Conservation (phyloP, 2,329 filamentous ascomycete genomes). For the Xylariales sp. region DNA sequence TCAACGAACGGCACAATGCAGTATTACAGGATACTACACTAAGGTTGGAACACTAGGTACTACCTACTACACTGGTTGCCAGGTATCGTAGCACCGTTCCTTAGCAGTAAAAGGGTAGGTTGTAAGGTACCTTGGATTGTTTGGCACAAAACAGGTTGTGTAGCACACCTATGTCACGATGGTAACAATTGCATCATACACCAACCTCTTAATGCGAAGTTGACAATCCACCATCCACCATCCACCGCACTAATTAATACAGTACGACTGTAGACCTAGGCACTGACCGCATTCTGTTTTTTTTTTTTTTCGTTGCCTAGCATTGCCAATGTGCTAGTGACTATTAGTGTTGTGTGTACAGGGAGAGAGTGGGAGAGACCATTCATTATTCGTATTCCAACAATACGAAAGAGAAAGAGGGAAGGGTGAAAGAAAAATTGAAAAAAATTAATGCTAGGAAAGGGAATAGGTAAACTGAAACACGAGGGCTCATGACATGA, state of each 20-base stretch:
- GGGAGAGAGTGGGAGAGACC: not conserved
- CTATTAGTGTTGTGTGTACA: no score
- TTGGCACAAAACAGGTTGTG: conserved; percentile 29
- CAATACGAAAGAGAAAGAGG: not conserved
- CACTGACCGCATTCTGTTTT: not conserved
- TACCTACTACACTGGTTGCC: no score
- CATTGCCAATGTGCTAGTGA: not conserved
- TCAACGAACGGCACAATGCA: not conserved
- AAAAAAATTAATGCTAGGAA: not conserved
- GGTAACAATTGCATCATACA: conserved; percentile 36
- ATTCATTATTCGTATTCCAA: conserved; percentile 5
- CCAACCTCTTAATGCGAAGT: conserved; percentile 9
- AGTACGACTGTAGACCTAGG: not conserved
- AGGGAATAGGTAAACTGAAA: conserved; percentile 16
- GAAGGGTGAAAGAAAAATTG: not conserved
- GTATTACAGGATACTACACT: not conserved
- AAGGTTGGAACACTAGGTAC: no score
- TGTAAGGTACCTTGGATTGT: not conserved
- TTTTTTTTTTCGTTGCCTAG: conserved; percentile 1
- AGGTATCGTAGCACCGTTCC: no score
- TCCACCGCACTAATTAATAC: conserved; percentile 4
- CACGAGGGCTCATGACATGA: conserved; percentile 21
- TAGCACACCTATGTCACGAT: conserved; percentile 29
- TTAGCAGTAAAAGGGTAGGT: not conserved
- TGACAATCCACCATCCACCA: not conserved